These are phyloP conservation scores for Stagonosporopsis cucurbitacearum DNA, from an alignment of 2,329 filamentous ascomycete species.

Conservation along the genomic window DNA sequence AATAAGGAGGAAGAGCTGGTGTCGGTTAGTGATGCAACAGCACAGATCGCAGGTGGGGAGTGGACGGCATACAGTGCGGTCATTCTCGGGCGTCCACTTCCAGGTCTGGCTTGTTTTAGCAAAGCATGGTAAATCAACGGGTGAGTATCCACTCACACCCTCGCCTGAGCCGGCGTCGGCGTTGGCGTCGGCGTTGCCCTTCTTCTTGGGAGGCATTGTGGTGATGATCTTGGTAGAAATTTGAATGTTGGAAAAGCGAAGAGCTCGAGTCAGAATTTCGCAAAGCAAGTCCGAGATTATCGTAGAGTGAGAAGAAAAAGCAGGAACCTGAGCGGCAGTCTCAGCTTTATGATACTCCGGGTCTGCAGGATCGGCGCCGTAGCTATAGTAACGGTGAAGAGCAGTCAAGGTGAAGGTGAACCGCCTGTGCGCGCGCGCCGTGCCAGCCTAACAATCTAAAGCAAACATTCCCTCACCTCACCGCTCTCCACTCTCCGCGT, in stretches of 20 bases:
- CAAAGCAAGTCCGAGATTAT: background rate
- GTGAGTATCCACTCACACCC: background rate
- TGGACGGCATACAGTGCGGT: background rate
- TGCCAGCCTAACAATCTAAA: background rate
- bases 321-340: too few species aligned
- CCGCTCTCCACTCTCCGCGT: background rate
- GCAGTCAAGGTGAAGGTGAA: constrained; percentile 3
- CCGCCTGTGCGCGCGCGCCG: too few species aligned
- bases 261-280: background rate
- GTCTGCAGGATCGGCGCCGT: background rate
- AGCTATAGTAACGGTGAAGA: background rate
- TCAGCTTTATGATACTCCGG: background rate
- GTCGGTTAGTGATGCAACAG: background rate
- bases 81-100: constrained; percentile 8
- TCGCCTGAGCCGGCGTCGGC: background rate
- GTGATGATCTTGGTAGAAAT: background rate
- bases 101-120: background rate
- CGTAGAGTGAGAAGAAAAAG: background rate
- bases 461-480: background rate
- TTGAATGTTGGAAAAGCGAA: background rate
- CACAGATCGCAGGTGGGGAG: background rate
- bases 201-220: constrained; percentile 10
- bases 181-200: background rate
- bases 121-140: too few species aligned
- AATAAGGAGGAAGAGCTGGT: background rate